Evolutionary conservation across 2,329 filamentous ascomycete genomes (phyloP), one percentile per base, ranked within the genome.

Genomic region (Colletotrichum tanaceti): DNA sequence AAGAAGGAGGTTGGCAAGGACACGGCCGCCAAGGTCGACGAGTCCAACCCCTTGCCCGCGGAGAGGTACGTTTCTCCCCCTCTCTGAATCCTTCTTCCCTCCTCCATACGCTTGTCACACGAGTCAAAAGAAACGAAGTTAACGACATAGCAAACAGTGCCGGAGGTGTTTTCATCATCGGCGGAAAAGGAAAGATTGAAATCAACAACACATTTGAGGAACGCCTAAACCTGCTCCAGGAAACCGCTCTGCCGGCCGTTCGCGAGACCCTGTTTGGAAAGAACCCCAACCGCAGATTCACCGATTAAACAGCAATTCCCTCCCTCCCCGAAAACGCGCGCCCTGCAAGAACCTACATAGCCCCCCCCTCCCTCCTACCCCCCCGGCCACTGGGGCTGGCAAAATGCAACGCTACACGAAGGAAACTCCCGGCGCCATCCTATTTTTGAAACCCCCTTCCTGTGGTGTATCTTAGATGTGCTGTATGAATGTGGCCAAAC

Each of bases 191-290:
- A 79, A 98, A 95, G 87, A 98, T 99, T 79, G 94, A 97, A 76
- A 95, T 99, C 81, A 94, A 98, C 88, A 98, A 99, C 85, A 98
- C 96, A 63, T 92, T 98, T 74, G 96, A 98, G 79, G 92, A 97
- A 78, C 90, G 96, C 73, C 85, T 99, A 80, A 88, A 87, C 76
- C 86, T 98, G 70, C 89, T 98, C 72, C 91, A 97, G 82, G 90
- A 91, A 65, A 92, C 92, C 73, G 92, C 93, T 59, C 88, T 98
- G 67, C 96, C 96, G 16, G 90, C 90, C 52, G 90, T 99, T 76
- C 89, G 96, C 77, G 88, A 92, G 79, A 91, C 91, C 18, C 86
- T 99, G 68, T 99, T 99, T 77, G 96, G 96, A 70, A 91, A 93
- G 84, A 99, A 99, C 85, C 86, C 90, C 75, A 98, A 98, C 88